These are phyloP conservation scores for Lecanosticta acicola DNA, from an alignment of 2,329 filamentous ascomycete genomes.

Conservation along the genomic window DNA sequence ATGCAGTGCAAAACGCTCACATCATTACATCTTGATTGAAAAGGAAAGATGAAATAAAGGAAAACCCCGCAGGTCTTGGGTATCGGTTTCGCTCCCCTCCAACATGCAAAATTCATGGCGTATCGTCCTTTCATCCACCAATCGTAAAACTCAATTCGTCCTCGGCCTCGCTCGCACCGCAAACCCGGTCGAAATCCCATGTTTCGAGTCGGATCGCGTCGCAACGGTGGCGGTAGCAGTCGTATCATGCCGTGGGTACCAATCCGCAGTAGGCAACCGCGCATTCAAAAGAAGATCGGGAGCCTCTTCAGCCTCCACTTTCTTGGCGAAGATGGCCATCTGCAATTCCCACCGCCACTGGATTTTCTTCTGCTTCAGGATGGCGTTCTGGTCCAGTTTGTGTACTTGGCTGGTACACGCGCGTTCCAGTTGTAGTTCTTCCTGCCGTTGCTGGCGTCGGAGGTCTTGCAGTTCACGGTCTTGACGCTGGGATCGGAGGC, in stretches of 20 bases:
- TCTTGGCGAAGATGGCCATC: conserved; percentile 36
- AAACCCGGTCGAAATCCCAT: conserved; percentile 4
- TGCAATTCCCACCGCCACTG: conserved; percentile 37
- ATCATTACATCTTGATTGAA: too few relatives aligned
- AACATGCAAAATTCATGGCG: too few relatives aligned
- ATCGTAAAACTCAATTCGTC: not conserved
- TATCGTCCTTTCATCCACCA: not conserved
- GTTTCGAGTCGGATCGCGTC: not conserved
- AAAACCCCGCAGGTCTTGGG: too few relatives aligned
- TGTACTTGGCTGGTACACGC: conserved; percentile 20
- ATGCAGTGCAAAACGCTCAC: too few relatives aligned
- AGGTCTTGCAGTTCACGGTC: conserved; percentile 37
- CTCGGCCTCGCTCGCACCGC: not conserved
- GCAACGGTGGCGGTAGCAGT: not conserved
- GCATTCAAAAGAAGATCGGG: conserved; percentile 4
- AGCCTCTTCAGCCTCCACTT: conserved; percentile 19
- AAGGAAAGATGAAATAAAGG: too few relatives aligned
- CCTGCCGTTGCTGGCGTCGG: conserved; percentile 30
- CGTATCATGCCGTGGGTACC: conserved; percentile 3
- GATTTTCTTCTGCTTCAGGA: conserved; percentile 31
- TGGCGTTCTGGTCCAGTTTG: conserved; percentile 25
- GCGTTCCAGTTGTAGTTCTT: conserved; percentile 32
- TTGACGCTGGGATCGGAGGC: conserved; percentile 35
- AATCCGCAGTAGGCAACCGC: conserved; percentile 14
- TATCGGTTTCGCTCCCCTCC: too few relatives aligned